phyloP scores from a whole-genome alignment of 129 eudicot species.

The Tagetes patula region DNA sequence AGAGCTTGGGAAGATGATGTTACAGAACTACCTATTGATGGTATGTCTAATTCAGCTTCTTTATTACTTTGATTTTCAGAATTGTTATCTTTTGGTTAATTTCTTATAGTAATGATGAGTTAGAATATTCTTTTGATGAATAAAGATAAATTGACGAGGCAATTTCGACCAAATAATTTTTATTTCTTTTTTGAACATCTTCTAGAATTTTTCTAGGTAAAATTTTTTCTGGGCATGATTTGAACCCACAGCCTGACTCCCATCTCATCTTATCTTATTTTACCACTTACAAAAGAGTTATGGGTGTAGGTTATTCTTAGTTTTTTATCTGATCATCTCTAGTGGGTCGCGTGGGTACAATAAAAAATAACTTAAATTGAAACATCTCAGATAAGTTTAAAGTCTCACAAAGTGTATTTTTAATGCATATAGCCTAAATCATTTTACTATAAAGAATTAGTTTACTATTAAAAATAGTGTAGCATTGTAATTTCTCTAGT shows the following conservation, averaged over 20 bases:
- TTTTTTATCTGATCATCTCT: neutral
- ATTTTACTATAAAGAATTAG: neutral
- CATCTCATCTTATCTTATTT: too few relatives aligned
- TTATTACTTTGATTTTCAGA: neutral
- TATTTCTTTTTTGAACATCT: neutral
- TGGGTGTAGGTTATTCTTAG: too few relatives aligned
- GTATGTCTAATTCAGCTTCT: conserved; percentile 40
- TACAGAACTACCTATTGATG: conserved; percentile 48
- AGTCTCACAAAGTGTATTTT: neutral
- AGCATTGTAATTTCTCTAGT: neutral
- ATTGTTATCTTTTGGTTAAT: neutral
- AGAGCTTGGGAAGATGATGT: conserved; percentile 97
- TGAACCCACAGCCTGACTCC: too few relatives aligned
- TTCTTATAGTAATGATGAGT: neutral
- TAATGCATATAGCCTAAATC: neutral
- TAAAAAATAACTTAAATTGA: neutral
- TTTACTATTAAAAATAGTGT: neutral
- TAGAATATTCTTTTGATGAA: neutral
- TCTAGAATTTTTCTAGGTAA: too few relatives aligned
- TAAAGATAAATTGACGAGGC: neutral
- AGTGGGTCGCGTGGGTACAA: neutral
- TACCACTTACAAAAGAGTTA: neutral
- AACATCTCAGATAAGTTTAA: neutral
- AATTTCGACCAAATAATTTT: neutral
- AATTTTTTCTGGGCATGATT: too few relatives aligned